Evolutionary conservation across 805 yeast genomes (phyloP).

Genomic region (Wickerhamiella azymoides): DNA sequence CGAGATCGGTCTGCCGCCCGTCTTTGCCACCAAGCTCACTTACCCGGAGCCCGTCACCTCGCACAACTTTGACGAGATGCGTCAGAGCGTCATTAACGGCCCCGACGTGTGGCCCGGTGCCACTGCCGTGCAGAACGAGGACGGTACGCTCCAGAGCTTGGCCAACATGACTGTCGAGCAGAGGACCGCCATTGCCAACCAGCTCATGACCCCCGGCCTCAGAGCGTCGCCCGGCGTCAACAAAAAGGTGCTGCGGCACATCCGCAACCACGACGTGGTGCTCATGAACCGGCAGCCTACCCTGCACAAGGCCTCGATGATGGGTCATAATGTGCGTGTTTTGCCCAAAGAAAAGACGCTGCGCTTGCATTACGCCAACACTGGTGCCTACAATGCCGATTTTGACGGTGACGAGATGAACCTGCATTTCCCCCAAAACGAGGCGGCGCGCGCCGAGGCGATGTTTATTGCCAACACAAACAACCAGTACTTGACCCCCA

Average conservation of each 20-base stretch:
- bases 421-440: slow-evolving; percentile 98
- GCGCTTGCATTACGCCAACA: slow-evolving; percentile 94
- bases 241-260: slow-evolving; percentile 90
- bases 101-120: slow-evolving; percentile 99
- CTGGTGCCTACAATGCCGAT: slow-evolving; percentile 98
- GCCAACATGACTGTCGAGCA: slow-evolving; percentile 86
- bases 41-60: slow-evolving; percentile 97
- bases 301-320: slow-evolving; percentile 97
- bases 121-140: slow-evolving; percentile 86
- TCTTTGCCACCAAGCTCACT: slow-evolving; percentile 86
- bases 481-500: slow-evolving; percentile 93
- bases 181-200: slow-evolving; percentile 89
- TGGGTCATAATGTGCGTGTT: slow-evolving; percentile 97
- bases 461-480: slow-evolving; percentile 90
- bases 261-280: slow-evolving; percentile 88
- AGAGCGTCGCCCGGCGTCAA: slow-evolving; percentile 30
- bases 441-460: slow-evolving; percentile 94
- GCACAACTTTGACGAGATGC: slow-evolving; percentile 74
- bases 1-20: slow-evolving; percentile 98
- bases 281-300: slow-evolving; percentile 99
- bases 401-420: slow-evolving; percentile 99
- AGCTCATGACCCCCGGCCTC: slow-evolving; percentile 68
- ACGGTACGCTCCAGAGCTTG: slow-evolving; percentile 69
- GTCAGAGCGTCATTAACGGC: slow-evolving; percentile 94
- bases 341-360: slow-evolving; percentile 95